Percentiles rank a stretch among this genome's conserved stretches.
These are phyloP conservation scores for Golubevia pallescens DNA, from an alignment of 1,284 basidiomycete genomes.

Conservation along the genomic window DNA sequence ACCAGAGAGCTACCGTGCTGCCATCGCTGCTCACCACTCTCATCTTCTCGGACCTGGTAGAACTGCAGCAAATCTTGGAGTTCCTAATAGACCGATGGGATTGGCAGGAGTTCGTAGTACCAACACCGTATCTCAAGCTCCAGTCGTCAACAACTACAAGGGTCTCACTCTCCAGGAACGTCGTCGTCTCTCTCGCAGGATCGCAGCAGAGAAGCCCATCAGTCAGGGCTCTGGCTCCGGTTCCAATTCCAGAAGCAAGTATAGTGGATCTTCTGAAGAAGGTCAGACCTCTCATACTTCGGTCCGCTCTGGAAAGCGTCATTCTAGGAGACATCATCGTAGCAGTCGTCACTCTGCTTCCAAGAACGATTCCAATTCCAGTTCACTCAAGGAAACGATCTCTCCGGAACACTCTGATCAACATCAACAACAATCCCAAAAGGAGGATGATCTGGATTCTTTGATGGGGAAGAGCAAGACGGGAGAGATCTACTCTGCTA, in stretches of 20 bases:
- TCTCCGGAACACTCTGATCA: background rate
- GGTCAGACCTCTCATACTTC: conserved; percentile 19
- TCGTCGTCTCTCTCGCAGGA: conserved; percentile 38
- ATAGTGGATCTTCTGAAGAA: conserved; percentile 15
- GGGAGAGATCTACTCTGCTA: conserved; percentile 74
- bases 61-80: background rate
- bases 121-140: conserved; percentile 4
- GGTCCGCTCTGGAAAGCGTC: conserved; percentile 14
- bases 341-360: background rate
- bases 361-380: background rate
- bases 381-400: background rate
- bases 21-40: conserved; percentile 37
- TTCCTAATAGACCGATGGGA: background rate
- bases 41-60: conserved; percentile 20
- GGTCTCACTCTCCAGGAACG: conserved; percentile 44
- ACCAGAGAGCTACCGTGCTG: conserved; percentile 19
- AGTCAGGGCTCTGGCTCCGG: conserved; percentile 1
- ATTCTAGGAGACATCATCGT: conserved; percentile 7
- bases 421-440: background rate
- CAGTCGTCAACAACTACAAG: conserved; percentile 12
- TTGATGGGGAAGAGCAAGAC: conserved; percentile 23
- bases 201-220: conserved; percentile 10
- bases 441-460: conserved; percentile 7
- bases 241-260: conserved; percentile 2
- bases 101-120: conserved; percentile 2